These are phyloP conservation scores for Drosera capensis DNA, from an alignment of 148 eudicot genomes.

Conservation along the genomic window DNA sequence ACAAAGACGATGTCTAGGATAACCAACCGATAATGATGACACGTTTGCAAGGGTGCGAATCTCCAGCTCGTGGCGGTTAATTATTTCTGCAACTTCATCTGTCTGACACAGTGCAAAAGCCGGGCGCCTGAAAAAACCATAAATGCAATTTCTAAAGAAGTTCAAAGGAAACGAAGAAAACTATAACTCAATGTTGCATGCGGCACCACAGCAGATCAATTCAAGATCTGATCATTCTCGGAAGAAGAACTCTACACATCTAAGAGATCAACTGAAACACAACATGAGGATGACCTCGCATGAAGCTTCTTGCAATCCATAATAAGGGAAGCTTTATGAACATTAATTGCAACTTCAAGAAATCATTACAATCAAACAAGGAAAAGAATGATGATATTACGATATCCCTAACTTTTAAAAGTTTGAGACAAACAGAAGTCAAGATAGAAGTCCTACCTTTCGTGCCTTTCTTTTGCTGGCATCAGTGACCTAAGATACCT, in stretches of 20 bases:
- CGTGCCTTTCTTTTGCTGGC: conserved; percentile 66
- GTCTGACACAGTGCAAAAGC: conserved; percentile 67
- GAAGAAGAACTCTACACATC: too few relatives aligned
- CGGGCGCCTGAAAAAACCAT: conserved; percentile 37
- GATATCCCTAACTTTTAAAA: background rate
- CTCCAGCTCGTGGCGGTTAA: conserved; percentile 42
- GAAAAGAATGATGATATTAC: too few relatives aligned
- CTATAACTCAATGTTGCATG: background rate
- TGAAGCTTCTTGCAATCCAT: too few relatives aligned
- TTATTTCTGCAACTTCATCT: conserved; percentile 27
- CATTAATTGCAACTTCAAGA: too few relatives aligned
- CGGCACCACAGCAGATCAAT: background rate
- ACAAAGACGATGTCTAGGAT: background rate
- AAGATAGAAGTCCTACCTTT: conserved; percentile 32
- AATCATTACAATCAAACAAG: too few relatives aligned
- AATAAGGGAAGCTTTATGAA: too few relatives aligned
- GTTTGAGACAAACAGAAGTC: background rate
- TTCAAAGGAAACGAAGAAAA: background rate
- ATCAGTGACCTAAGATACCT: conserved; percentile 54
- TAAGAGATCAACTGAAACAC: too few relatives aligned
- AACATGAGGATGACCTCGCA: too few relatives aligned
- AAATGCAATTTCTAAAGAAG: background rate
- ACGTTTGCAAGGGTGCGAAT: conserved; percentile 60
- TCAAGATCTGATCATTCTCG: too few relatives aligned
- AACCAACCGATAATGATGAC: conserved; percentile 51